Percentiles rank a stretch among this genome's conserved stretches.
These are phyloP conservation scores for Diplodia mutila DNA, from an alignment of 2,329 filamentous ascomycete genomes.

Conservation along the genomic window DNA sequence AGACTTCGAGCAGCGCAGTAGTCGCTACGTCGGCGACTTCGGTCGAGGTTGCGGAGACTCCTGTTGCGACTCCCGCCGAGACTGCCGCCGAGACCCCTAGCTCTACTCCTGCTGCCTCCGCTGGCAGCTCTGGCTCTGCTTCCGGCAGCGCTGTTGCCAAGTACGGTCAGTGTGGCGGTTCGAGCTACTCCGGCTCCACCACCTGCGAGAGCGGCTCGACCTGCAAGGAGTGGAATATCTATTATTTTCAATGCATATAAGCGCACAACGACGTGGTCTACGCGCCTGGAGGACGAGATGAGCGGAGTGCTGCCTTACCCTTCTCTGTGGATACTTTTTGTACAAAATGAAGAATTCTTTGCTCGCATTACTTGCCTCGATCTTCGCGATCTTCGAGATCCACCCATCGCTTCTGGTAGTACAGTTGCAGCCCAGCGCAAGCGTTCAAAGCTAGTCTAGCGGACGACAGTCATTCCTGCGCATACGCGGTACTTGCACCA, in stretches of 20 bases:
- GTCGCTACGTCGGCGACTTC: constrained; percentile 8
- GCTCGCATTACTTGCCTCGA: not conserved
- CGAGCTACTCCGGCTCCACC: constrained; percentile 41
- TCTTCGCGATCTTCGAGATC: not conserved
- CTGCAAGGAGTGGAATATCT: constrained; percentile 43
- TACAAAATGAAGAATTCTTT: not conserved
- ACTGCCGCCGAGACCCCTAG: constrained; percentile 11
- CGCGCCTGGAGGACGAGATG: not conserved
- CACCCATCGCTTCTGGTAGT: not conserved
- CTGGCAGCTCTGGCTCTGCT: too few species aligned
- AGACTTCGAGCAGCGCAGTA: constrained; percentile 22
- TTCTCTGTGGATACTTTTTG: constrained; percentile 17
- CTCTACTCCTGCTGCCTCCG: not conserved
- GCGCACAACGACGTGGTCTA: not conserved
- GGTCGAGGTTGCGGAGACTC: constrained; percentile 17
- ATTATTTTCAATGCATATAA: constrained; percentile 46
- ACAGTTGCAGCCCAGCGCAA: not conserved
- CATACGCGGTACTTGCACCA: not conserved
- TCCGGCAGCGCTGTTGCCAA: constrained; percentile 26
- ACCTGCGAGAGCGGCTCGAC: constrained; percentile 40
- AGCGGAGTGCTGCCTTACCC: not conserved
- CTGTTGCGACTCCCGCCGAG: not conserved
- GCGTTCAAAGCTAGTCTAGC: not conserved
- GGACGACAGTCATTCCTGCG: not conserved
- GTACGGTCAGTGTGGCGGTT: constrained; percentile 49